Percentiles rank a stretch among this genome's conserved stretches.
Evolutionary conservation across 345 rosid species (phyloP).

Genomic region (Hibiscus tridactylites): DNA sequence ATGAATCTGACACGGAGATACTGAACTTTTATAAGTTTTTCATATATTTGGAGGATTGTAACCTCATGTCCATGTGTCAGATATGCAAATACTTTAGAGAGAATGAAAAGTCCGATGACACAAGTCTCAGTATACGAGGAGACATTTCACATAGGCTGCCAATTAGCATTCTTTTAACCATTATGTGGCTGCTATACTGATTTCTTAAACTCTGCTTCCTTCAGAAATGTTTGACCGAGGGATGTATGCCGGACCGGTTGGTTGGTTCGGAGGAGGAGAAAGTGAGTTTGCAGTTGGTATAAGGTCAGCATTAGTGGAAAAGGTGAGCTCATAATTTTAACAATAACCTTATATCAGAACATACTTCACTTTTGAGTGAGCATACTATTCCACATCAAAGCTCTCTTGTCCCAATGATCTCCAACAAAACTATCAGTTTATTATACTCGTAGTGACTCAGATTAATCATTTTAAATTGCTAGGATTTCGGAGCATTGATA

Average conservation of each 20-base stretch:
- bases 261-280: constrained; percentile 93
- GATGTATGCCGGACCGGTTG: constrained; percentile 94
- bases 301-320: constrained; percentile 75
- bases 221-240: constrained; percentile 87
- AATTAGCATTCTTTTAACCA: not conserved
- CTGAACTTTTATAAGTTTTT: not conserved
- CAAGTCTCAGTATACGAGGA: not conserved
- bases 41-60: not conserved
- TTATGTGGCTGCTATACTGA: not conserved
- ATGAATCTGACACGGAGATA: not conserved
- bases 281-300: constrained; percentile 93
- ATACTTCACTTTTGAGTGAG: constrained; percentile 1
- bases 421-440: not conserved
- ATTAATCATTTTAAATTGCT: not conserved
- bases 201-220: not conserved
- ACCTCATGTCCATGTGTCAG: not conserved
- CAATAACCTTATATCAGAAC: not conserved
- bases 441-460: not conserved
- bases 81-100: not conserved
- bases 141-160: not conserved
- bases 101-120: not conserved
- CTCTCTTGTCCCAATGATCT: not conserved
- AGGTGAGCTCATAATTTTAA: constrained; percentile 29
- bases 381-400: not conserved
- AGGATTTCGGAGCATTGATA: constrained; percentile 75